These are phyloP conservation scores for Psilocybe subaeruginosa DNA, from an alignment of 768 basidiomycete genomes.

Conservation along the genomic window DNA sequence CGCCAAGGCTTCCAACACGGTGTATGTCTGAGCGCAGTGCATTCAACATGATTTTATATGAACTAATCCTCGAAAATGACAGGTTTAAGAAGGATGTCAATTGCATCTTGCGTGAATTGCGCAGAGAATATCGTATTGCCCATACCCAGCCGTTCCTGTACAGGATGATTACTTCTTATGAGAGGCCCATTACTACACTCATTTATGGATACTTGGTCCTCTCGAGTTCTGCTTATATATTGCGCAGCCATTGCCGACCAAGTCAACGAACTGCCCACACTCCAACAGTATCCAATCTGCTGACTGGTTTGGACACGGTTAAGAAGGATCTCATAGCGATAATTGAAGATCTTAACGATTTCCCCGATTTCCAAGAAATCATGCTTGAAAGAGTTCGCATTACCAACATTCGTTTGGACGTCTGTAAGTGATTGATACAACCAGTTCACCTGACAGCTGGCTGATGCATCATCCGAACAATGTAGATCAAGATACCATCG, in stretches of 20 bases:
- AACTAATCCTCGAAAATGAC: background rate
- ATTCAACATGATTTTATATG: background rate
- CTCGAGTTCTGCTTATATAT: background rate
- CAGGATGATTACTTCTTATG: background rate
- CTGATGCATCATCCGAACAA: background rate
- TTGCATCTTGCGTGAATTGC: background rate
- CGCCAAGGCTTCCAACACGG: background rate
- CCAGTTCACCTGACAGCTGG: background rate
- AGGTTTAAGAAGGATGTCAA: background rate
- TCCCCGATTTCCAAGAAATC: background rate
- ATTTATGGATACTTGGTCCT: background rate
- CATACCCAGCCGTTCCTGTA: background rate
- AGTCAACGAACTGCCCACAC: background rate
- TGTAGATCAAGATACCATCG: background rate
- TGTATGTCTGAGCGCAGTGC: background rate
- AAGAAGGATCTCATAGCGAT: background rate
- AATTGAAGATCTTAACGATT: background rate
- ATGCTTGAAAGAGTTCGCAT: background rate
- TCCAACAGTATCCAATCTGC: background rate
- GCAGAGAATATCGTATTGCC: background rate
- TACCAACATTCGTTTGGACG: background rate
- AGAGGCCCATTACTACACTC: background rate
- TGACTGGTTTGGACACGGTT: background rate
- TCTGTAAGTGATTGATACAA: background rate
- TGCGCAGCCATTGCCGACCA: background rate